A percentile compares a stretch with the other conserved stretches of the same genome.
phyloP scores from a whole-genome alignment of 352 stramenopile species.

The Globisporangium viniferum region DNA sequence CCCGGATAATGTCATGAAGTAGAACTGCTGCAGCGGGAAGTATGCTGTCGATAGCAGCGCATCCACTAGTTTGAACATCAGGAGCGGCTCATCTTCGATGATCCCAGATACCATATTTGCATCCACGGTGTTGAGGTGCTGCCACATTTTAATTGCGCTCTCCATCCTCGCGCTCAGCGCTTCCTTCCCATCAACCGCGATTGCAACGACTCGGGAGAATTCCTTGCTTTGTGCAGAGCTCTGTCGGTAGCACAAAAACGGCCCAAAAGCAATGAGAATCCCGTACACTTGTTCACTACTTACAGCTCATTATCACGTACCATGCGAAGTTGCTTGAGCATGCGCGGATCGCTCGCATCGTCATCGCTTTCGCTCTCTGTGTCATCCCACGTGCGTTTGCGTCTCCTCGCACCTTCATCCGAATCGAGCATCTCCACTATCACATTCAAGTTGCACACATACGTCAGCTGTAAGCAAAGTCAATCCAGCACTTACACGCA shows the following conservation, averaged over 20 bases:
- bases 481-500: neutral
- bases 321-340: constrained; percentile 5
- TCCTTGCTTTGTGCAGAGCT: neutral
- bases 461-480: neutral
- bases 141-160: constrained; percentile 35
- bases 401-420: neutral
- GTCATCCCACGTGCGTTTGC: neutral
- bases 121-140: constrained; percentile 26
- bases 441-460: too few relatives aligned
- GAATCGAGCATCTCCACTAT: neutral
- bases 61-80: constrained; percentile 38
- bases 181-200: constrained; percentile 28
- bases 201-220: constrained; percentile 9
- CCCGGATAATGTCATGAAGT: constrained; percentile 44
- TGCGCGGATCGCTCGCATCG: constrained; percentile 7
- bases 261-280: neutral
- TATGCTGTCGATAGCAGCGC: constrained; percentile 50
- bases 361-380: neutral
- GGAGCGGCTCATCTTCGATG: constrained; percentile 21
- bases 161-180: constrained; percentile 41
- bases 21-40: constrained; percentile 64
- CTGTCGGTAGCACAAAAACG: neutral
- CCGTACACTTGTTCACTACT: neutral
- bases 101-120: constrained; percentile 17
- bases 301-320: neutral